These are phyloP conservation scores for sorghum (Sorghum bicolor) DNA, from an alignment of 176 grass and related monocot species.

Conservation along the genomic window DNA sequence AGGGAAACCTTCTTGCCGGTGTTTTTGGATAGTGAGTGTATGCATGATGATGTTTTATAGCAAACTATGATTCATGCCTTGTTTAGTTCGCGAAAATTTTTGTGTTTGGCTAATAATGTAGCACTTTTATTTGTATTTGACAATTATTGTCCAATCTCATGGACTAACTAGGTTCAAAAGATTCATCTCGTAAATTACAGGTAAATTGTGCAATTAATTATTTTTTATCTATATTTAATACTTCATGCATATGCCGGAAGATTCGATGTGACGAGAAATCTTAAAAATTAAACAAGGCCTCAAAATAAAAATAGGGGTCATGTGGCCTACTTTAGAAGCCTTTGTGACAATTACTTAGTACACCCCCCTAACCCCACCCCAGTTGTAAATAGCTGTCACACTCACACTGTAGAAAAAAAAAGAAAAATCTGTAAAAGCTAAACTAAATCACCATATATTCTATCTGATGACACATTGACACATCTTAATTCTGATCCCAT, in stretches of 20 bases:
- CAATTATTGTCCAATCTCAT: too few relatives aligned
- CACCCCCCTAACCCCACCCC: neutral
- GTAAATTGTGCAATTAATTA: too few relatives aligned
- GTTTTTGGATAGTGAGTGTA: neutral
- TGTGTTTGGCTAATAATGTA: too few relatives aligned
- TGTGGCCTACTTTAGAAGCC: slow-evolving; percentile 19
- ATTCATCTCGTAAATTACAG: too few relatives aligned
- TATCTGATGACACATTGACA: neutral
- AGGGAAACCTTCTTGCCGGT: too few relatives aligned
- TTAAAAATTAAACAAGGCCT: too few relatives aligned
- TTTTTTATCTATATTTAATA: too few relatives aligned
- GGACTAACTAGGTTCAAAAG: too few relatives aligned
- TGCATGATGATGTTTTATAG: neutral
- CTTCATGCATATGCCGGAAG: too few relatives aligned
- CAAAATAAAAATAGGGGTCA: neutral
- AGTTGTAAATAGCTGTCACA: slow-evolving; percentile 16
- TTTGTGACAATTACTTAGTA: neutral
- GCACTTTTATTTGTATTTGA: too few relatives aligned
- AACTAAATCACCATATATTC: neutral
- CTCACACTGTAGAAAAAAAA: neutral
- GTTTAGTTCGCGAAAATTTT: too few relatives aligned
- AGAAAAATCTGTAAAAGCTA: neutral
- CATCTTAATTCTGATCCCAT: neutral
- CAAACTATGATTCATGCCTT: neutral
- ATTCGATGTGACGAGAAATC: too few relatives aligned